These are phyloP conservation scores for Nymphaea thermarum DNA, from an alignment of 164 flowering plant species.

Conservation along the genomic window DNA sequence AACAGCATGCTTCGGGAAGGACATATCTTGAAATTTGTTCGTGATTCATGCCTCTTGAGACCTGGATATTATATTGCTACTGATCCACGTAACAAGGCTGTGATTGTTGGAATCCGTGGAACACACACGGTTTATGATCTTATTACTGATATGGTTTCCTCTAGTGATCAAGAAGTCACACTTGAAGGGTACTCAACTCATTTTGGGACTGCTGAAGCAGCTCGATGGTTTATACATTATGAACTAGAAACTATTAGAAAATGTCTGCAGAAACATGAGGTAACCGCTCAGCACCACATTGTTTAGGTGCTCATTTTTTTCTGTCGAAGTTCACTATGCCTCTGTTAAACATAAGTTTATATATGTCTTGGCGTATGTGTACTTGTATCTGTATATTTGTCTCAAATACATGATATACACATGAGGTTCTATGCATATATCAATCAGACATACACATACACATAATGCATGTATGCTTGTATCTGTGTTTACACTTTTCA, in stretches of 20 bases:
- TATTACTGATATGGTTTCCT: conserved; percentile 71
- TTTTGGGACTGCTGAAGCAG: conserved; percentile 94
- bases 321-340: too few species aligned
- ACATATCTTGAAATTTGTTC: conserved; percentile 63
- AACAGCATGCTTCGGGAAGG: conserved; percentile 77
- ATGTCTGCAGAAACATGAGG: conserved; percentile 70
- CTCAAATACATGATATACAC: too few species aligned
- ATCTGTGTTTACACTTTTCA: neutral
- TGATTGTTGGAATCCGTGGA: conserved; percentile 88
- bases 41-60: conserved; percentile 69
- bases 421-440: too few species aligned
- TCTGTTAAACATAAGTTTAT: too few species aligned
- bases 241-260: conserved; percentile 64
- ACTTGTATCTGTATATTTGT: too few species aligned
- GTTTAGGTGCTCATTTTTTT: neutral
- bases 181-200: conserved; percentile 86
- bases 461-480: neutral
- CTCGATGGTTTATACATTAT: conserved; percentile 84
- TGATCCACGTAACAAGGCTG: conserved; percentile 60
- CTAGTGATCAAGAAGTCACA: conserved; percentile 63
- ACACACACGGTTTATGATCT: conserved; percentile 85
- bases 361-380: too few species aligned
- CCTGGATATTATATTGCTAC: conserved; percentile 90
- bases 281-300: conserved; percentile 8
- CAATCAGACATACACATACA: too few species aligned